Conservation (phyloP, 257 asterid genomes). For the Prunella vulgaris region DNA sequence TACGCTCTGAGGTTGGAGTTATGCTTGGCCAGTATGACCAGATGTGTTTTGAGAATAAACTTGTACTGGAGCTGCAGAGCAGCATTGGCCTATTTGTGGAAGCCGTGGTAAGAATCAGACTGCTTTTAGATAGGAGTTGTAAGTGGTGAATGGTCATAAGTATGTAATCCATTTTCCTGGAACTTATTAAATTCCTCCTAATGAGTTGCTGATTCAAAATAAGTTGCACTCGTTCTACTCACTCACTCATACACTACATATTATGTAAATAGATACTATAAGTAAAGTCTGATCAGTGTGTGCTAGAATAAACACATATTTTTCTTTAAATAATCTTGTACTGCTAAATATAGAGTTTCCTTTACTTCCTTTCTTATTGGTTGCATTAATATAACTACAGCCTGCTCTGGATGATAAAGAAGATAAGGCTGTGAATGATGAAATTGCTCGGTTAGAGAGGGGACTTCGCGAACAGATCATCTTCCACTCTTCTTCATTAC, state of each 20-base stretch:
- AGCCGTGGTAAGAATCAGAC: constrained; percentile 52
- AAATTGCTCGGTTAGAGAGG: constrained; percentile 49
- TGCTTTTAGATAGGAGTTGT: neutral
- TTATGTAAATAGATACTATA: neutral
- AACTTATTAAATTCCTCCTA: constrained; percentile 1
- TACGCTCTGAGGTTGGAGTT: constrained; percentile 66
- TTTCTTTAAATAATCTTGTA: neutral
- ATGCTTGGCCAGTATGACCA: constrained; percentile 59
- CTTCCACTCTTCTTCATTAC: neutral
- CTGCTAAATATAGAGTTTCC: neutral
- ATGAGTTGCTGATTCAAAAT: no score
- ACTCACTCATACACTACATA: neutral
- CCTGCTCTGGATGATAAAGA: constrained; percentile 76
- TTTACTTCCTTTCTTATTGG: constrained; percentile 17
- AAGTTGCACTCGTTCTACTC: constrained; percentile 5
- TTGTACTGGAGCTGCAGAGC: constrained; percentile 68
- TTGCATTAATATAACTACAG: constrained; percentile 32
- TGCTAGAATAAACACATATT: no score
- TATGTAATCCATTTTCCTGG: neutral
- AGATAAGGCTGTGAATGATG: constrained; percentile 53
- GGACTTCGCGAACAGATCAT: constrained; percentile 65
- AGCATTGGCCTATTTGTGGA: constrained; percentile 54
- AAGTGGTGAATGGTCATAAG: constrained; percentile 1
- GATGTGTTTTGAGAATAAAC: constrained; percentile 55
- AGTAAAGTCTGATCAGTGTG: neutral